Evolutionary conservation across 352 stramenopile genomes (phyloP), one percentile per base, ranked within the genome.

Genomic region (Phytophthora constricta): DNA sequence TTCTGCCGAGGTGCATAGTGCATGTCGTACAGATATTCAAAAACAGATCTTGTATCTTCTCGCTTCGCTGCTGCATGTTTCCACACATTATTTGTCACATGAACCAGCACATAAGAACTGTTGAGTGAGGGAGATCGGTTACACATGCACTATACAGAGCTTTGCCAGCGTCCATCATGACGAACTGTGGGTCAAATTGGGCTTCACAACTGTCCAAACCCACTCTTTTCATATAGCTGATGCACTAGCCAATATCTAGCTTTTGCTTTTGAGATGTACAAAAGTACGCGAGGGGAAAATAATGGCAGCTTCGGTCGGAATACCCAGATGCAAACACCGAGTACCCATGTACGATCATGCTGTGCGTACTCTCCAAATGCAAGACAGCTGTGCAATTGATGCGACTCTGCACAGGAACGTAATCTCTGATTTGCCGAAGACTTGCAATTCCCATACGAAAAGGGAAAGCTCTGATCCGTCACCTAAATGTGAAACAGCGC

Each of bases 91-190:
- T 53, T n/a, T 20, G 37, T 37, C 0, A 65, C 27, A 22, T 65
- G 42, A 58, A 65, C 58, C 47, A 58, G 37, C 47, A 65, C 45
- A 58, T 52, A 8, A 58, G 17, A 7, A 51, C 46, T 2, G 13
- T 41, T 49, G 56, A 19, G 20, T 48, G 58, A n/a, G 47, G 48
- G 3, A 65, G 7, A 23, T 53, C 58, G 3, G 49, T 26, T 0
- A 39, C 28, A 27, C 58, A 59, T 5, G 45, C 56, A 37, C 49
- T 63, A 4, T 47, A 55, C 26, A 54, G 42, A 20, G 55, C 55
- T 47, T 46, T 62, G 7, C 48, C 52, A 0, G 27, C 54, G 31
- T 59, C 52, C 37, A 59, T 61, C 27, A 52, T 43, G 1, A 46
- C 54, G 17, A 52, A 61, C 27, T 52, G 9, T 5, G 41, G 26